Base-by-base conservation (phyloP, 495 filamentous ascomycete species). In the Penicillium lagena region DNA sequence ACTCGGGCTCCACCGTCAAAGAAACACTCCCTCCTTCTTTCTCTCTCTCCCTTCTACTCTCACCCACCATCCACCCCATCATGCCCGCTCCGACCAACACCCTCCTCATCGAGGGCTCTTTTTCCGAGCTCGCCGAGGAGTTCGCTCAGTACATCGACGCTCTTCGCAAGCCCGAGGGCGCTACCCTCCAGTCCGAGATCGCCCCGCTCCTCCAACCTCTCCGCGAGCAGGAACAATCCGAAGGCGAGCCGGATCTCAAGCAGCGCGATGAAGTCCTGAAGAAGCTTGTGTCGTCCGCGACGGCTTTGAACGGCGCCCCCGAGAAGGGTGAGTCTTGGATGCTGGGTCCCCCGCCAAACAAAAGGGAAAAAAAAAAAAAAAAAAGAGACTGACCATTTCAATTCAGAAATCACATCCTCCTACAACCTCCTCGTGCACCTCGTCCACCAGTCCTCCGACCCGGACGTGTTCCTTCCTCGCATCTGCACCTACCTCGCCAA, bases 391-490 rank as follows among this genome's bases (percentile, higher is more conserved):
- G 47, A 14, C 33, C 14, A 29, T 40, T 17, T 38, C n/a, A 55
- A 40, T 14, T 34, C 52, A 85, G 91, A 97, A 67, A 91, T 97
- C 63, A 87, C 85, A 42, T 80, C 90, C 30, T 86, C 93, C 31
- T 96, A 96, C 73, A 96, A 97, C 71, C 85, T 96, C 50, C 83
- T 99, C 52, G 77, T 96, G 50, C 89, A 97, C 72, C 82, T 99
- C 22, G 75, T 94, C 56, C 78, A 86, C 51, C 89, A 94, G 67
- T 84, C 87, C 33, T 79, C 84, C 50, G 83, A 90, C 51, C 75
- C 85, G 46, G 80, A 88, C 62, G 87, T 82, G 60, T 90, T 90
- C 71, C 85, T 99, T 27, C 82, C 89, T 38, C 76, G 73, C 52
- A 80, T 99, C 54, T 96, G 93, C 75, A 73, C 80, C 49, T 86